Base-by-base conservation (phyloP, 176 grass and related monocot species). In the Echinochloa phyllopogon region DNA sequence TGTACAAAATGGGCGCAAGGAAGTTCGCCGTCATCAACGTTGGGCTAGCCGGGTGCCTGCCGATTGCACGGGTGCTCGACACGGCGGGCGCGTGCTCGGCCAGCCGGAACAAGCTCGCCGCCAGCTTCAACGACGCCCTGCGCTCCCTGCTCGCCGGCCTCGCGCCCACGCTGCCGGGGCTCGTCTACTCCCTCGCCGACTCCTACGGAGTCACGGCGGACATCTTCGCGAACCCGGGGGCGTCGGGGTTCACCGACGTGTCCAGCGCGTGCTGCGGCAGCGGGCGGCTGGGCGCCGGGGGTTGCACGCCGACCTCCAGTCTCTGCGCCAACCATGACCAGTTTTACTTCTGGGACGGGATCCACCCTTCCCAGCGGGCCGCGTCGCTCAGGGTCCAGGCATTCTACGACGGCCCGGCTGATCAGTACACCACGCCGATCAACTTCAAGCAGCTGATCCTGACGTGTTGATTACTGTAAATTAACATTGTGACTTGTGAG, bases 221-320 rank as follows among this genome's bases (percentile, higher is more conserved):
- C 51, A 61, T 21, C 24, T 37, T 74, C 39, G 27, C 9, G 10
- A 57, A 84, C 52, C 69, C 82, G 4, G 1, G 2, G 42, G 69
- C 68, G 20, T 62, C 43, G 27, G 82, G 82, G 53, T 84, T 51
- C 49, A 75, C 25, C 6, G 33, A 75, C 70, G 10, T 59, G 15
- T 16, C 74, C 55, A n/a, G n/a, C n/a, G 10, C 82, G 7, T 84
- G 82, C 72, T 84, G 82, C 58, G 82, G n/a, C n/a, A n/a, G n/a
- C n/a, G n/a, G n/a, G n/a, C n/a, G n/a, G n/a, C n/a, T n/a, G n/a
- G n/a, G n/a, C n/a, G n/a, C n/a, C n/a, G n/a, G n/a, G n/a, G n/a
- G 82, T 7, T 89, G 79, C 70, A 6, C 4, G 14, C 52, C 18
- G 15, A 66, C 24, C 47, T 9, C 37, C 25, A 42, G 13, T 4